Evolutionary conservation across 2,329 filamentous ascomycete species (phyloP), one percentile per base, ranked within the genome.

Genomic region (Ophioceras dolichostomum): DNA sequence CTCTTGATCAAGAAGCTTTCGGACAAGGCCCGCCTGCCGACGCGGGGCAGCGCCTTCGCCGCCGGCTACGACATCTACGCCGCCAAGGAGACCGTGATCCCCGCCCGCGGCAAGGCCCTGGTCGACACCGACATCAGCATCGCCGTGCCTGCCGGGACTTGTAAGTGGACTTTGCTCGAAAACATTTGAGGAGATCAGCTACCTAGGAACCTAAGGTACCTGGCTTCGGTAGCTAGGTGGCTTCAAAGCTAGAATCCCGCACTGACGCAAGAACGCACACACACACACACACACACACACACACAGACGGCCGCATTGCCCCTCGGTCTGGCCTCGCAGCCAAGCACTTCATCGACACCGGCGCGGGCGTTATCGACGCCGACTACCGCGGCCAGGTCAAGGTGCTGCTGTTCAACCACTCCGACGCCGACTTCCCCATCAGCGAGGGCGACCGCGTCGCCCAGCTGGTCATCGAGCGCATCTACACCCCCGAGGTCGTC

Each of bases 361-460:
- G 93, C 44, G 91, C 91, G 0, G 91, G 91, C 38, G 91, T 98
- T 45, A 96, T 98, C 50, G 91, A 98, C 59, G 88, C 89, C 24
- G 91, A 98, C 61, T 98, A 98, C 67, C 76, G 91, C 26, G 91
- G 91, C 16, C 83, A 83, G 48, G 81, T 98, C 51, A 94, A 93
- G 68, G 83, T 98, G 19, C 70, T 98, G 47, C 74, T 98, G 37
- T 96, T 96, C 61, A 98, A 98, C 65, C 80, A 94, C 59, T 73
- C 72, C 36, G 87, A 94, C 36, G 62, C 64, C 29, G 87, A 94
- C 56, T 96, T 93, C 54, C 68, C 63, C 45, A 68, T 98, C 47
- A 80, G 81, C 52, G 78, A 82, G 54, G 89, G 89, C 35, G 91
- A 98, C 60, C 81, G 91, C 37, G 68, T 98, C 52, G 93, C 91